Percentiles rank a stretch among this genome's conserved stretches.
These are phyloP conservation scores for Populus euphratica DNA, from an alignment of 345 rosid species.

Conservation along the genomic window DNA sequence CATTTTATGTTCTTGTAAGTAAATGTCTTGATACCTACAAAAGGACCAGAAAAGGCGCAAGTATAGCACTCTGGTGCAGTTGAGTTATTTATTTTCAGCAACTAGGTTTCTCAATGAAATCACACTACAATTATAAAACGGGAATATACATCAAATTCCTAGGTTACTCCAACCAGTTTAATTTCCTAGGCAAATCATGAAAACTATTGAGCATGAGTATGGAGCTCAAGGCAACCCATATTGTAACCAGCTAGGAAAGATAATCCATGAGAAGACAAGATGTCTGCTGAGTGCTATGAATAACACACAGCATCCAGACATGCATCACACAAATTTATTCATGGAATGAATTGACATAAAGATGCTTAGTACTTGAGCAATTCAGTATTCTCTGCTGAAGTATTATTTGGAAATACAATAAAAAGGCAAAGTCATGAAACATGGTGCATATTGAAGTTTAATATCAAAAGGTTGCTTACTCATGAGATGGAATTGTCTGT, in stretches of 20 bases:
- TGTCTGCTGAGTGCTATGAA: neutral
- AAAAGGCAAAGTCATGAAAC: neutral
- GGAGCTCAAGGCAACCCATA: neutral
- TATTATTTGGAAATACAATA: neutral
- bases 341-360: neutral
- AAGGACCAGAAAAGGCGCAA: neutral
- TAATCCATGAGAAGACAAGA: neutral
- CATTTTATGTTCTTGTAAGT: neutral
- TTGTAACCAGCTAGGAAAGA: neutral
- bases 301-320: neutral
- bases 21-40: neutral
- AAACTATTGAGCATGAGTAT: neutral
- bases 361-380: neutral
- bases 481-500: constrained; percentile 79
- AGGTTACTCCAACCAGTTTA: neutral
- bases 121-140: neutral
- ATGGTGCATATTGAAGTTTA: neutral
- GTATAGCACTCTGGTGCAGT: neutral
- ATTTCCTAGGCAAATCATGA: neutral
- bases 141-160: neutral
- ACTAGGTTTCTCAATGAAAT: neutral
- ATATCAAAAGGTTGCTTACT: constrained; percentile 46
- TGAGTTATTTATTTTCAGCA: neutral
- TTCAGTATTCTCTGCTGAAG: neutral
- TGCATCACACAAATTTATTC: neutral